These are phyloP conservation scores for Actinomortierella ambigua DNA, from an alignment of 371 early-diverging fungal species.

Conservation along the genomic window DNA sequence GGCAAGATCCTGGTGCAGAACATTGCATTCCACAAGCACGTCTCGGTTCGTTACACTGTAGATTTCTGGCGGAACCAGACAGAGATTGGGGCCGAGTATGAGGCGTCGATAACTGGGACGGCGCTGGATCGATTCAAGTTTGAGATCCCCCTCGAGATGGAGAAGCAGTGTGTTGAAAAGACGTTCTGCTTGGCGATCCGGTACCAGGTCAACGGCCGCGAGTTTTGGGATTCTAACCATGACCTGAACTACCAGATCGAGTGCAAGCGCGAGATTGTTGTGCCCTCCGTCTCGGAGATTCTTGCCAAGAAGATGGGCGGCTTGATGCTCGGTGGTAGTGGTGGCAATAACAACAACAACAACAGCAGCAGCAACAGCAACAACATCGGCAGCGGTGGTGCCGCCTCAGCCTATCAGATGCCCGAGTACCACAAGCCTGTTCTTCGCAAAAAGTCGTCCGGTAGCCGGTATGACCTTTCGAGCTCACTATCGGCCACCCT, in stretches of 20 bases:
- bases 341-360: neutral
- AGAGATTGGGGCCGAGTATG: conserved; percentile 63
- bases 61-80: conserved; percentile 72
- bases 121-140: conserved; percentile 37
- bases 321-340: conserved; percentile 12
- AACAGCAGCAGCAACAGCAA: neutral
- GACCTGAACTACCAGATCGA: conserved; percentile 71
- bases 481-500: conserved; percentile 42
- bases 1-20: conserved; percentile 77
- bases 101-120: conserved; percentile 47
- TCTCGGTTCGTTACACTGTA: conserved; percentile 66
- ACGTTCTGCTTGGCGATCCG: conserved; percentile 55
- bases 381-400: neutral
- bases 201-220: conserved; percentile 64
- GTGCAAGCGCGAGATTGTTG: conserved; percentile 32
- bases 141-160: conserved; percentile 35
- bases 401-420: conserved; percentile 16
- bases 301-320: conserved; percentile 19
- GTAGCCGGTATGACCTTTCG: conserved; percentile 34
- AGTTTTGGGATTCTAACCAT: conserved; percentile 85
- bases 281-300: conserved; percentile 13
- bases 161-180: conserved; percentile 18
- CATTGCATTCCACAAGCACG: conserved; percentile 77
- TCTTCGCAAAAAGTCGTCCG: conserved; percentile 30
- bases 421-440: conserved; percentile 26